Base-by-base conservation (phyloP, 208 protist genomes). In the Trypanosoma brucei region DNA sequence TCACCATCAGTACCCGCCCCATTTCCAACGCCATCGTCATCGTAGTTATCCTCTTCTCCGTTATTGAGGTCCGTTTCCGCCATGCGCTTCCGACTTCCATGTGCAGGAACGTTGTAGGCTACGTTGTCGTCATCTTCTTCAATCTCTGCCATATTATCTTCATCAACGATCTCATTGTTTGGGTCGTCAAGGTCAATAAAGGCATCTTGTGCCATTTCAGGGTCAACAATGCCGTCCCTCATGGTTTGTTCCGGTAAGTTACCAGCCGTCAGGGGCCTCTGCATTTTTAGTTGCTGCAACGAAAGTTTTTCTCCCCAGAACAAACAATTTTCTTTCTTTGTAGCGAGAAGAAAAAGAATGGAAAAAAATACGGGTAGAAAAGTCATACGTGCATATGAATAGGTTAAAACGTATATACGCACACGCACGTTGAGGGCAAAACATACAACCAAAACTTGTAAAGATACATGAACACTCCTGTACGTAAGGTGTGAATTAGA, bases 171-270 rank as follows among this genome's bases (percentile, higher is more conserved):
- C 40, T 90, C 84, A 22, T 91, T 66, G 54, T 86, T 70, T 2
- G 89, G 86, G 62, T 95, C 89, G 7, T 93, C 80, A n/a, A 95
- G 76, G 59, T 93, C 82, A 58, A 93, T 77, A 64, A 93, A 90
- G 11, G 69, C 89, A n/a, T 78, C 79, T 35, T 87, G 72, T 35
- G 81, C 70, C 11, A 61, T 63, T 31, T 76, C 72, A 37, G 70
- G 59, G 7, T 42, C 62, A 50, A 70, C 52, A 22, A 67, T 56
- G n/a, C 71, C 57, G 50, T 52, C 59, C 45, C 64, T 55, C 1
- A 36, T 37, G 13, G 45, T 3, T 1, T 64, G 35, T 42, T 40
- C 48, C 22, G 22, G 22, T 22, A 22, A 22, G 22, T 22, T 22
- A 22, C 22, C 1, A 54, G 31, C 2, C 38, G 22, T 44, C 48